Evolutionary conservation across 495 filamentous ascomycete species (phyloP).

Genomic region (Aspergillus nidulans): DNA sequence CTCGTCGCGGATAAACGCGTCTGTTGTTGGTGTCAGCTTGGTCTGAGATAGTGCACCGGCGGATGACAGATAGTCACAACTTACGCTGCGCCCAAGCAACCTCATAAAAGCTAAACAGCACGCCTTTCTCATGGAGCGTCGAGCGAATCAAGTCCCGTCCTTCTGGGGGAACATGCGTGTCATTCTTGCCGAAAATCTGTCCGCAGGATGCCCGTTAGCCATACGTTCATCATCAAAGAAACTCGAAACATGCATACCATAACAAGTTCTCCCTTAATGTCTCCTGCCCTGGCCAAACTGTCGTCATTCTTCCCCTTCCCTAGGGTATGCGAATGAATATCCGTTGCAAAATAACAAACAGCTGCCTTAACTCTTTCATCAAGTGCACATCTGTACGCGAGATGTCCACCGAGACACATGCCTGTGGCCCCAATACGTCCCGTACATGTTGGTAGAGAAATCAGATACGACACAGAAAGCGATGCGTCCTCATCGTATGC

Average conservation of each 20-base stretch:
- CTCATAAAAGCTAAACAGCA: constrained; percentile 81
- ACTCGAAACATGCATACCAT: constrained; percentile 48
- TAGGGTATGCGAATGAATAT: constrained; percentile 74
- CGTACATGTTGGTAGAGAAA: constrained; percentile 74
- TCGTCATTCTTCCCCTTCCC: constrained; percentile 67
- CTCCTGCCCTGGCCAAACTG: constrained; percentile 55
- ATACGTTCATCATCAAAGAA: neutral
- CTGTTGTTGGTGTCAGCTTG: constrained; percentile 9
- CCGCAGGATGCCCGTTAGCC: neutral
- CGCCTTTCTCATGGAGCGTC: constrained; percentile 71
- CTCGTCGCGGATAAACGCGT: constrained; percentile 96
- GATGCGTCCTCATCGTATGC: constrained; percentile 87
- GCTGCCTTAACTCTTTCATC: constrained; percentile 70
- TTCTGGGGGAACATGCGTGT: constrained; percentile 82
- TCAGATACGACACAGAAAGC: constrained; percentile 67
- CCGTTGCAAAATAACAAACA: constrained; percentile 90
- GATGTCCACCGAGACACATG: constrained; percentile 94
- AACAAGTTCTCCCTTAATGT: constrained; percentile 74
- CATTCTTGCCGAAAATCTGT: constrained; percentile 78
- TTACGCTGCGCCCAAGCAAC: constrained; percentile 83
- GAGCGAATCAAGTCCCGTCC: constrained; percentile 84
- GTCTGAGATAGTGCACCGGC: no score
- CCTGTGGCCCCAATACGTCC: constrained; percentile 83
- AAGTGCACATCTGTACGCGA: constrained; percentile 78
- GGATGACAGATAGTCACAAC: no score